These are phyloP conservation scores for Triadica sebifera DNA, from an alignment of 345 rosid genomes.

Conservation along the genomic window DNA sequence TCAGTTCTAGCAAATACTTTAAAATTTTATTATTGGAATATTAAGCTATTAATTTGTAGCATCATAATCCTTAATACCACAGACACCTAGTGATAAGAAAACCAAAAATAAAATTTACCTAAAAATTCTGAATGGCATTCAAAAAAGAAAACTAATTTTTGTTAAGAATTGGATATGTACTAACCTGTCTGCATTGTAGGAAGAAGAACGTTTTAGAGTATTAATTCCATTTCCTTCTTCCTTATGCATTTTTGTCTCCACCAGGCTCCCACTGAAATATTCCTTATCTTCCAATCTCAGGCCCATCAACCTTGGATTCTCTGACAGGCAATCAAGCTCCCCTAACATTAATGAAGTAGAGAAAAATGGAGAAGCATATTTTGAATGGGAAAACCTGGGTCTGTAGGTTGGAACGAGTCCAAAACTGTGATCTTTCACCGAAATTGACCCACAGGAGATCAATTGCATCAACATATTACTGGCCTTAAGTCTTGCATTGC, in stretches of 20 bases:
- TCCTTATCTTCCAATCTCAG: constrained; percentile 81
- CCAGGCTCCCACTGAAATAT: constrained; percentile 87
- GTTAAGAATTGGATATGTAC: constrained; percentile 10
- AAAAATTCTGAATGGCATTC: not conserved
- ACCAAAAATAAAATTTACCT: not conserved
- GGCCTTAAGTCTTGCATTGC: constrained; percentile 65
- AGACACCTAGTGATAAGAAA: not conserved
- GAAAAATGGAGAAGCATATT: constrained; percentile 63
- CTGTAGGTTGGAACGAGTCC: constrained; percentile 79
- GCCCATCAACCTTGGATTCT: constrained; percentile 72
- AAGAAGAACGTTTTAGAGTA: constrained; percentile 85
- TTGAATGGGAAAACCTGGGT: constrained; percentile 70
- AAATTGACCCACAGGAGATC: constrained; percentile 93
- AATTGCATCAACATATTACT: constrained; percentile 79
- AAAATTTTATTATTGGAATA: not conserved
- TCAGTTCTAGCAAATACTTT: no score
- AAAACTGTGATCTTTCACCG: constrained; percentile 85
- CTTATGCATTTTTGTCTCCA: constrained; percentile 64
- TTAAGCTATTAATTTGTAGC: not conserved
- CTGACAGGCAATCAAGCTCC: constrained; percentile 77
- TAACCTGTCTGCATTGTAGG: constrained; percentile 93
- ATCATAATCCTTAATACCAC: not conserved
- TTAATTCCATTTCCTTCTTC: constrained; percentile 45
- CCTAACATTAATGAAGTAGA: constrained; percentile 69
- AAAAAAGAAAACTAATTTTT: not conserved